Base-by-base conservation (phyloP, 1,139 yeast genomes). In the Hansenula sp. region DNA sequence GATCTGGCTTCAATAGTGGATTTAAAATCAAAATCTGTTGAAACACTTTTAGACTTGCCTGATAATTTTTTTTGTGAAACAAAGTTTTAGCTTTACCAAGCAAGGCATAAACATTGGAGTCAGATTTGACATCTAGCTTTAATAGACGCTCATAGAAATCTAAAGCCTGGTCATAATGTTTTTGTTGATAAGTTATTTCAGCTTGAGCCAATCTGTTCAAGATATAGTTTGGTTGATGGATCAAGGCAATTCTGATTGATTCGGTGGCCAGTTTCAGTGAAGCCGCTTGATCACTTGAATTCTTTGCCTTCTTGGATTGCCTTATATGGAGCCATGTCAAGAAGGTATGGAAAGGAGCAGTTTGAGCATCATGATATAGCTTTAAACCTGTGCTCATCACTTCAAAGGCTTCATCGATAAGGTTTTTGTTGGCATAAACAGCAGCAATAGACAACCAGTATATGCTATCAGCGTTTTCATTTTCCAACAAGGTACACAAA, bases 371-470 rank as follows among this genome's bases (percentile, higher is more conserved):
- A 40, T 61, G 56, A 61, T 67, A 62, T 60, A 71, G 66, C 38
- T 66, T 67, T 45, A 86, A 64, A 0, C 91, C 96, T 49, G 76
- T 74, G 37, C 73, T 70, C 16, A 86, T 72, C 40, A 91, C 81
- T 45, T 74, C 77, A 42, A 76, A 65, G 6, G 96, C 88, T 45
- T 84, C 91, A 8, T 71, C 72, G 11, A 77, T 58, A 55, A 77
- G 77, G 7, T 77, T 78, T 42, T 74, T 75, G 44, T 79, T 74
- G 32, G 86, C 83, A 63, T 91, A 93, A 0, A 95, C 96, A 44
- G 81, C 64, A 1, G 96, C 93, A 47, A 90, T 81, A 15, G 85
- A 76, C 19, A 88, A 66, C 99, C 99, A 93, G 66, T 81, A 87
- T 59, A 83, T 81, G 42, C 77, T 72, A 30, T 79, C 81, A 49